These are phyloP conservation scores for Trichaptum fuscoviolaceum DNA, from an alignment of 768 basidiomycete species.

Conservation along the genomic window DNA sequence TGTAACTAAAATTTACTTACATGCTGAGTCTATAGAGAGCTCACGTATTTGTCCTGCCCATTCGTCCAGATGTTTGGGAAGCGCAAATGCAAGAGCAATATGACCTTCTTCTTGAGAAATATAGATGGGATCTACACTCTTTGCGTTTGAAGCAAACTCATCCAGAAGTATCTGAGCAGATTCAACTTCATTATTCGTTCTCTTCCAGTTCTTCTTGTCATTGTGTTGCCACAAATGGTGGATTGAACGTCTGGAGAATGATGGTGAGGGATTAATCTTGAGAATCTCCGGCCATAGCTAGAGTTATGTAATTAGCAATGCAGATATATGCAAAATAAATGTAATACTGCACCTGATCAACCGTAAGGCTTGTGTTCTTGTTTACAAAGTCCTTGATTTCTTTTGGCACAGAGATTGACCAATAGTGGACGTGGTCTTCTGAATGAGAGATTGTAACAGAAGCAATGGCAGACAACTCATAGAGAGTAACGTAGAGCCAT, in stretches of 20 bases:
- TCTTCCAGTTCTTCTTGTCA: conserved; percentile 19
- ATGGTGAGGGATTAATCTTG: conserved; percentile 11
- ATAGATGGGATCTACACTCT: not conserved
- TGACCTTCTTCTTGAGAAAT: conserved; percentile 13
- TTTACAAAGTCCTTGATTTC: conserved; percentile 12
- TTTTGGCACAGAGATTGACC: conserved; percentile 17
- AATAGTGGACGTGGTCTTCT: conserved; percentile 21
- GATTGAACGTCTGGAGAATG: conserved; percentile 15
- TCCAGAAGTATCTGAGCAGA: conserved; percentile 23
- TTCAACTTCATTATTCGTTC: conserved; percentile 22
- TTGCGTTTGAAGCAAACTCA: conserved; percentile 9
- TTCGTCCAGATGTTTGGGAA: conserved; percentile 19
- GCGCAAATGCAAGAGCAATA: conserved; percentile 22
- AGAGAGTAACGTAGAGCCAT: conserved; percentile 21
- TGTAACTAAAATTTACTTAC: conserved; percentile 14
- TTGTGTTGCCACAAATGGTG: conserved; percentile 20
- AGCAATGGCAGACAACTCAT: conserved; percentile 4
- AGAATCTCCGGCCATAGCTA: conserved; percentile 20
- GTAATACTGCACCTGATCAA: conserved; percentile 14
- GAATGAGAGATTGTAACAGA: conserved; percentile 17
- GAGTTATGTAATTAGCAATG: not conserved
- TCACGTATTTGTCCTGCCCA: conserved; percentile 23
- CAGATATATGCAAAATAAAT: not conserved
- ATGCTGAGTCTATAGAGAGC: conserved; percentile 26
- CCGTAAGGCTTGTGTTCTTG: conserved; percentile 7